Evolutionary conservation across 257 asterid genomes (phyloP).

Genomic region (Thymus quinquecostatus): DNA sequence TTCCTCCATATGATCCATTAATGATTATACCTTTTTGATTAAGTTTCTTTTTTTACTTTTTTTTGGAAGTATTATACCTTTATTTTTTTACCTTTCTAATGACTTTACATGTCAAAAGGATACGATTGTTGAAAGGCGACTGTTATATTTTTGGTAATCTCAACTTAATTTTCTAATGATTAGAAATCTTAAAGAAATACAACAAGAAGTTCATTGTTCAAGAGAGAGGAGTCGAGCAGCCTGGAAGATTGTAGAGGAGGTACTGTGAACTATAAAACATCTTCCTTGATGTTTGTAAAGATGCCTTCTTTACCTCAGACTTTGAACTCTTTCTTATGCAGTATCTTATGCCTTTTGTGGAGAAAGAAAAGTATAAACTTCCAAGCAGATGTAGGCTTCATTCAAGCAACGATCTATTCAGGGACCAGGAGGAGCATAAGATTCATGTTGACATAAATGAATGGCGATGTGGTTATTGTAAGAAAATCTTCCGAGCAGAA

Average conservation of each 20-base stretch:
- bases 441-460: constrained; percentile 77
- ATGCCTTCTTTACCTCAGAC: constrained; percentile 10
- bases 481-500: constrained; percentile 83
- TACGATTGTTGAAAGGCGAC: not conserved
- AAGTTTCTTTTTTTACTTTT: not conserved
- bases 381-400: constrained; percentile 75
- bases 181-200: constrained; percentile 54
- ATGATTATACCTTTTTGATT: not conserved
- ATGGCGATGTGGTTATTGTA: constrained; percentile 92
- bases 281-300: constrained; percentile 15
- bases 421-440: constrained; percentile 96
- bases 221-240: constrained; percentile 96
- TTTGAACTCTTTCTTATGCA: constrained; percentile 44
- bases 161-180: constrained; percentile 32
- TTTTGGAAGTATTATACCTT: too few species aligned
- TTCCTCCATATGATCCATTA: not conserved
- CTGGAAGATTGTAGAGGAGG: constrained; percentile 80
- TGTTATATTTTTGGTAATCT: constrained; percentile 23
- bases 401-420: constrained; percentile 70
- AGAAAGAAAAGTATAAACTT: constrained; percentile 68
- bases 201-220: constrained; percentile 84
- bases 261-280: constrained; percentile 27
- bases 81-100: not conserved
- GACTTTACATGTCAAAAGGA: not conserved
- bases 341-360: constrained; percentile 86